These are phyloP conservation scores for Artemisia tridentata DNA, from an alignment of 129 eudicot species.

Conservation along the genomic window DNA sequence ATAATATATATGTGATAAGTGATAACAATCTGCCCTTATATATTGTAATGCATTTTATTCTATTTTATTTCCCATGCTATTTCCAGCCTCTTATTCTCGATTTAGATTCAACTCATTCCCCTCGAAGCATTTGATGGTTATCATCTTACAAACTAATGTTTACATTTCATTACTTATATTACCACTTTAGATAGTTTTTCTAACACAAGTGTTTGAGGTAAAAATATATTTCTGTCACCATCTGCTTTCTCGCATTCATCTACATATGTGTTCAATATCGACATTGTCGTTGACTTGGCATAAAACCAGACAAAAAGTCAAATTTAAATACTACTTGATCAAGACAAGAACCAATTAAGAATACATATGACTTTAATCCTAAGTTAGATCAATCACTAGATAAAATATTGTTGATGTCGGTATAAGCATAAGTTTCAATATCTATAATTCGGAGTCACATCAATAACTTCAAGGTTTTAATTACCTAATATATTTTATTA, in stretches of 20 bases:
- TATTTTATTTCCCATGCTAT: too few relatives aligned
- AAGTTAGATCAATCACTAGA: not conserved
- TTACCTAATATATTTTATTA: too few relatives aligned
- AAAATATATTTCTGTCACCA: not conserved
- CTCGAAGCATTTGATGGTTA: not conserved
- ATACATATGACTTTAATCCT: slow-evolving; percentile 2
- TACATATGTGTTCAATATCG: not conserved
- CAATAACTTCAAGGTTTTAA: too few relatives aligned
- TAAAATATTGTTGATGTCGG: not conserved
- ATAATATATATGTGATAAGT: too few relatives aligned
- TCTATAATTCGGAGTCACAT: too few relatives aligned
- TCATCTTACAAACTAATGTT: not conserved
- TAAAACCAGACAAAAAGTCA: not conserved
- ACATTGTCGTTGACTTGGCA: not conserved
- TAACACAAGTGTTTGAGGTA: not conserved
- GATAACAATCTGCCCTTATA: too few relatives aligned
- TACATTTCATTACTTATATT: too few relatives aligned
- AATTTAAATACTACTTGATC: not conserved
- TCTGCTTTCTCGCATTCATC: slow-evolving; percentile 7
- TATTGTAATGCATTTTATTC: too few relatives aligned
- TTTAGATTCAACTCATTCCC: not conserved
- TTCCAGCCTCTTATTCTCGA: too few relatives aligned
- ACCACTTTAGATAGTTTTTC: too few relatives aligned
- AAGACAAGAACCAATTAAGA: not conserved
- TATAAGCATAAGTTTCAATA: too few relatives aligned